phyloP scores from a whole-genome alignment of 116 monocot species.

The Zostera marina region DNA sequence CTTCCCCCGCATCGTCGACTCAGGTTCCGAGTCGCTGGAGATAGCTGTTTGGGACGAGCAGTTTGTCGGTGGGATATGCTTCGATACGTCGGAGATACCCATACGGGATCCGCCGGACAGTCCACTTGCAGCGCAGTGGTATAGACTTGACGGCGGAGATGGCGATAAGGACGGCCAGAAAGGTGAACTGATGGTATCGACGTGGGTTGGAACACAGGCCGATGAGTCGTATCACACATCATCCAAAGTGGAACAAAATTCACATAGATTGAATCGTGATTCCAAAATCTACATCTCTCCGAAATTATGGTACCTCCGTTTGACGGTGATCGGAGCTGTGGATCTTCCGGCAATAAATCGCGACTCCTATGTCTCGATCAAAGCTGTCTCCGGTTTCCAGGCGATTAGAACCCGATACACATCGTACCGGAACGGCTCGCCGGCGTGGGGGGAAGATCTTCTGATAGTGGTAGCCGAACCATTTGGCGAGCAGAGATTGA shows the following conservation, averaged over 20 bases:
- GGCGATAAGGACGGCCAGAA: slow-evolving; percentile 20
- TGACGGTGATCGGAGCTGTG: slow-evolving; percentile 58
- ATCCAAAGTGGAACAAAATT: too few relatives aligned
- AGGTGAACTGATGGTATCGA: slow-evolving; percentile 78
- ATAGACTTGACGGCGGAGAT: slow-evolving; percentile 69
- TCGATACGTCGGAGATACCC: slow-evolving; percentile 59
- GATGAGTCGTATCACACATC: slow-evolving; percentile 58
- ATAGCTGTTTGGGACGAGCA: slow-evolving; percentile 60
- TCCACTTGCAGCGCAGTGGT: slow-evolving; percentile 80
- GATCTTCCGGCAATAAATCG: slow-evolving; percentile 8
- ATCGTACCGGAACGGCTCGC: slow-evolving; percentile 24
- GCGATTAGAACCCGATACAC: slow-evolving; percentile 27
- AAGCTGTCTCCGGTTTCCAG: slow-evolving; percentile 44
- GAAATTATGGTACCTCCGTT: slow-evolving; percentile 82
- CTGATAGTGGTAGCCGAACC: slow-evolving; percentile 72
- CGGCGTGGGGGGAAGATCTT: slow-evolving; percentile 83
- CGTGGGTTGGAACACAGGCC: slow-evolving; percentile 84
- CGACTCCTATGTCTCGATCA: slow-evolving; percentile 21
- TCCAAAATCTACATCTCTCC: slow-evolving; percentile 82
- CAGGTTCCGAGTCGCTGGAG: slow-evolving; percentile 29
- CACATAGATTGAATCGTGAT: too few relatives aligned
- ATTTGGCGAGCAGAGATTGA: slow-evolving; percentile 37
- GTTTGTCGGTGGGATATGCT: slow-evolving; percentile 74
- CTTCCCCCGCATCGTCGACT: slow-evolving; percentile 37
- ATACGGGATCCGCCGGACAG: slow-evolving; percentile 55